Conservation (phyloP, 2,329 filamentous ascomycete genomes). For the Microdochium paspali region DNA sequence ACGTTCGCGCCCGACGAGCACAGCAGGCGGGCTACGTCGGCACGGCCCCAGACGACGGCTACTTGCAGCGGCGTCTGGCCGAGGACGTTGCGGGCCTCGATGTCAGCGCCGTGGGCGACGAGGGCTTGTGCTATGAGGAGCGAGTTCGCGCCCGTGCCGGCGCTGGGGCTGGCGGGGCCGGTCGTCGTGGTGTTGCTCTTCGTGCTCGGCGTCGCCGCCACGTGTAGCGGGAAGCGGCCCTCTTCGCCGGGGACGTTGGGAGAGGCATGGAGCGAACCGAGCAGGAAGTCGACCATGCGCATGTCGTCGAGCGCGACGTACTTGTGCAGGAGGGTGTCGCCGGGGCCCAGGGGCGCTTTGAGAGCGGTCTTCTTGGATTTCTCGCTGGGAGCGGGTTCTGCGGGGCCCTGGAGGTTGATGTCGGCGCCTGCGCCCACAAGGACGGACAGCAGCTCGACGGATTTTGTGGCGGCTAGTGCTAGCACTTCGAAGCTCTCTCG, state of each 20-base stretch:
- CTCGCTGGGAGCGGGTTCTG: background rate
- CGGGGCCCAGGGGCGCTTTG: background rate
- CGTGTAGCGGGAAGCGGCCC: constrained; percentile 3
- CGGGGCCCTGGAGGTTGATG: constrained; percentile 2
- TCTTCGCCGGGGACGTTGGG: background rate
- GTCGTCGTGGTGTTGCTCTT: too few relatives aligned
- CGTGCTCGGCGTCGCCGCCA: constrained; percentile 1
- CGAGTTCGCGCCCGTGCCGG: constrained; percentile 1
- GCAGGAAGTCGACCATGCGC: constrained; percentile 3
- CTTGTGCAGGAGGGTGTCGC: constrained; percentile 3
- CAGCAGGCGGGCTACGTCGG: constrained; percentile 3
- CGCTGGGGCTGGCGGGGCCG: too few relatives aligned
- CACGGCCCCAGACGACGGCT: constrained; percentile 7
- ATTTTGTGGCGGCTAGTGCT: background rate
- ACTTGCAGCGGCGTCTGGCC: constrained; percentile 10
- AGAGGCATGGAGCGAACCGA: constrained; percentile 1
- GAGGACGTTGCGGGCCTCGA: constrained; percentile 4
- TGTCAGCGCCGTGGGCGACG: constrained; percentile 3
- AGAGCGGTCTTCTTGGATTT: background rate
- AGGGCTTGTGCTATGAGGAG: constrained; percentile 2
- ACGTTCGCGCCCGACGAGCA: constrained; percentile 3
- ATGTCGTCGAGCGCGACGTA: constrained; percentile 1
- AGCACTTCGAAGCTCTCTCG: constrained; percentile 3
- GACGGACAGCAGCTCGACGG: background rate
- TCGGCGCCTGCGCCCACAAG: constrained; percentile 4